A percentile compares a stretch with the other conserved stretches of the same genome.
phyloP scores from a whole-genome alignment of 2,329 filamentous ascomycete species.

The Xylariaceae sp. region DNA sequence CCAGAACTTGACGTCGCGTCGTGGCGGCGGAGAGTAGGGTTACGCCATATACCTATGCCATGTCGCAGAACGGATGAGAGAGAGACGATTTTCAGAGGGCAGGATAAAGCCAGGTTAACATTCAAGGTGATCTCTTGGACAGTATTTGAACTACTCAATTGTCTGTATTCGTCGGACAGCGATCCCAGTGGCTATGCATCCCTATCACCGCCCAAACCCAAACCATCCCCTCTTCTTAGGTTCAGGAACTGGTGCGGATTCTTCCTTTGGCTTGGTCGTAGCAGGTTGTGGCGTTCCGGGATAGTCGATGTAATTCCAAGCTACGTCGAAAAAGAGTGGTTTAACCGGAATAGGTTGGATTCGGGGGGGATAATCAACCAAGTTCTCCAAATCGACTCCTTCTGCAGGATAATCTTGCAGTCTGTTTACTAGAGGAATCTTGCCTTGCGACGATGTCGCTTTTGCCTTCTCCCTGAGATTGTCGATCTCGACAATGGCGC shows the following conservation, averaged over 20 bases:
- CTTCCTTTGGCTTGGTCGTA: constrained; percentile 29
- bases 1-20: not conserved
- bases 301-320: constrained; percentile 97
- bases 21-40: constrained; percentile 21
- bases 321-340: constrained; percentile 91
- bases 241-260: constrained; percentile 37
- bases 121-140: not conserved
- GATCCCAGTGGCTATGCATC: constrained; percentile 15
- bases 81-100: constrained; percentile 17
- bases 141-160: not conserved
- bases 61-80: constrained; percentile 23
- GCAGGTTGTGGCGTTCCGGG: constrained; percentile 54
- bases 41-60: constrained; percentile 20
- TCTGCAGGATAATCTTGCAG: constrained; percentile 70
- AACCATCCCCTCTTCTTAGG: constrained; percentile 72
- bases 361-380: constrained; percentile 84
- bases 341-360: constrained; percentile 83
- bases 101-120: not conserved
- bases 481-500: constrained; percentile 79
- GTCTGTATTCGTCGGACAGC: not conserved
- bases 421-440: constrained; percentile 64
- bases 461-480: constrained; percentile 52
- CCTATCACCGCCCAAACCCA: constrained; percentile 56
- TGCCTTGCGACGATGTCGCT: constrained; percentile 43
- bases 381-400: constrained; percentile 68